Evolutionary conservation across 768 basidiomycete species (phyloP).

Genomic region (Tricholoma furcatifolium): DNA sequence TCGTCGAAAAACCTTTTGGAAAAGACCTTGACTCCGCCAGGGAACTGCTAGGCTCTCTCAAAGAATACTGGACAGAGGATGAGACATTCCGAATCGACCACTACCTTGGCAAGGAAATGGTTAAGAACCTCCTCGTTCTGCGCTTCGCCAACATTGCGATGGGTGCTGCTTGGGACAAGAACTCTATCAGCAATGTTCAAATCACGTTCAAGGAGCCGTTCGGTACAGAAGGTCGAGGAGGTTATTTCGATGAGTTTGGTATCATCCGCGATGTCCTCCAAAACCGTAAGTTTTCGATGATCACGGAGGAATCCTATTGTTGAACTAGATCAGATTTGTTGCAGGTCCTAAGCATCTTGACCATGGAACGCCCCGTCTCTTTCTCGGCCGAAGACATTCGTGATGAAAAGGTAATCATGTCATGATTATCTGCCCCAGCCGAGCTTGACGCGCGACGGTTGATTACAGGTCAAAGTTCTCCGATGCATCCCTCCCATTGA

Average conservation of each 20-base stretch:
- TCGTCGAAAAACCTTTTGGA: conserved; percentile 98
- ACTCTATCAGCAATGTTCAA: conserved; percentile 94
- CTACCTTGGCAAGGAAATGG: conserved; percentile 99
- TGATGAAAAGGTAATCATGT: conserved; percentile 82
- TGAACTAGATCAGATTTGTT: conserved; percentile 65
- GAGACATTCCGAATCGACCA: conserved; percentile 99
- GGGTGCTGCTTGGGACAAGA: conserved; percentile 91
- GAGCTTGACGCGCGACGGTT: not conserved
- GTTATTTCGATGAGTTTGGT: conserved; percentile 99
- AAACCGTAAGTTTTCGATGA: conserved; percentile 75
- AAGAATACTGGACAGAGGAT: conserved; percentile 89
- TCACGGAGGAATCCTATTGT: conserved; percentile 13
- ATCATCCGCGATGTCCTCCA: conserved; percentile 98
- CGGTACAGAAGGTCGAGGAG: conserved; percentile 99
- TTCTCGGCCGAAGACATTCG: conserved; percentile 97
- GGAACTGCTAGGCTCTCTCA: conserved; percentile 74
- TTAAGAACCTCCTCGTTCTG: conserved; percentile 95
- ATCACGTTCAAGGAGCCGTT: conserved; percentile 99
- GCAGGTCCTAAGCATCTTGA: conserved; percentile 91
- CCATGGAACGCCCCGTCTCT: conserved; percentile 98
- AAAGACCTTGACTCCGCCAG: conserved; percentile 88
- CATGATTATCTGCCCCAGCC: not conserved
- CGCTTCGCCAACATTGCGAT: conserved; percentile 94
- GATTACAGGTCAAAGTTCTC: conserved; percentile 86
- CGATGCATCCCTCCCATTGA: conserved; percentile 85